Evolutionary conservation across 2,329 filamentous ascomycete species (phyloP).

Genomic region (Chaetomium strumarium): DNA sequence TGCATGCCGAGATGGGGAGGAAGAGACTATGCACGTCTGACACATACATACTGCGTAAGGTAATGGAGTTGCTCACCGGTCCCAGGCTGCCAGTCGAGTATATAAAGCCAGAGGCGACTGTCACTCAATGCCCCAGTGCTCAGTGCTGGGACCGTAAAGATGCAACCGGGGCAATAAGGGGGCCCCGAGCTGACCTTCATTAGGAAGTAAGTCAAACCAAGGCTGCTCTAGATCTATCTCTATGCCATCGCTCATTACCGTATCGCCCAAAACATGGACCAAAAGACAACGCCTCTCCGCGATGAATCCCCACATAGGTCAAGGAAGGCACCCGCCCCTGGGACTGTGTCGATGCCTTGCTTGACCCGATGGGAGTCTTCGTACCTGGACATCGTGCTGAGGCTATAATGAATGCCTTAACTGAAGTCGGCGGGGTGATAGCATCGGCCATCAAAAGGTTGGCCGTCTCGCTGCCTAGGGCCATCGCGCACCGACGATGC

Average conservation of each 20-base stretch:
- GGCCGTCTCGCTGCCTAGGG: slow-evolving; percentile 6
- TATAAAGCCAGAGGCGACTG: no score
- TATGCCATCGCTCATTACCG: background rate
- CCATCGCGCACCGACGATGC: background rate
- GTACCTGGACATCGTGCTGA: background rate
- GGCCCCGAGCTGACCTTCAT: background rate
- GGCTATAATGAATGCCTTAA: background rate
- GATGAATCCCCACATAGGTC: no score
- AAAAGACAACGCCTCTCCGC: no score
- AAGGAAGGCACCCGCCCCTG: no score
- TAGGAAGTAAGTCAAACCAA: background rate
- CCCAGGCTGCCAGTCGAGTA: no score
- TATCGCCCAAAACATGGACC: no score
- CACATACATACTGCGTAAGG: no score
- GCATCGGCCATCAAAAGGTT: slow-evolving; percentile 10
- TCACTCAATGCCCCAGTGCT: no score
- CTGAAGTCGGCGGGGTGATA: background rate
- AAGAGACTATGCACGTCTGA: background rate
- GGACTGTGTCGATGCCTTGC: no score
- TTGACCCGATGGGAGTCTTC: no score
- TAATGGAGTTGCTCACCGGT: no score
- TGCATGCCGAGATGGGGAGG: background rate
- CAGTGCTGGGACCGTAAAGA: background rate
- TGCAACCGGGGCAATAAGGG: background rate
- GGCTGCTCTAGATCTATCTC: slow-evolving; percentile 13